Percentiles rank a stretch among this genome's conserved stretches.
These are phyloP conservation scores for Aspergillus nidulans DNA, from an alignment of 495 filamentous ascomycete species.

Conservation along the genomic window DNA sequence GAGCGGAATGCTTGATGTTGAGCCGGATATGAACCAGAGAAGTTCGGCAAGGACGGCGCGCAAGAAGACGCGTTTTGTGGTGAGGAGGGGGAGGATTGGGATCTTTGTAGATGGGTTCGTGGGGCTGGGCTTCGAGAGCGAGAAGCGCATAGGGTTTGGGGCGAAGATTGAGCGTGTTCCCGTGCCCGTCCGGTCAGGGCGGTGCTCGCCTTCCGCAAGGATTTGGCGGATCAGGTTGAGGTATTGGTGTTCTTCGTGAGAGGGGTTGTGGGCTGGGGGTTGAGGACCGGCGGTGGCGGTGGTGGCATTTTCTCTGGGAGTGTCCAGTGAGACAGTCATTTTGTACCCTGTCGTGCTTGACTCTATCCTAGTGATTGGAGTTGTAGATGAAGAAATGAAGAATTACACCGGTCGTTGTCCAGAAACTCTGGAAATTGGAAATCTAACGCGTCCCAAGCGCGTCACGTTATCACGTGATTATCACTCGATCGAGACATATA, in stretches of 20 bases:
- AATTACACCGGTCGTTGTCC: neutral
- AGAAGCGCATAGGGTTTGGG: conserved; percentile 79
- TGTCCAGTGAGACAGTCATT: conserved; percentile 17
- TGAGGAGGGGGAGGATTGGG: conserved; percentile 82
- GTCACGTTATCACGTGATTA: conserved; percentile 26
- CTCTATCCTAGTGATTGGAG: neutral
- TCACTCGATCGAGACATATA: neutral
- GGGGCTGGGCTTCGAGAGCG: conserved; percentile 56
- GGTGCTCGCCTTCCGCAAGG: conserved; percentile 68
- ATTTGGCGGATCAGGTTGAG: conserved; percentile 72
- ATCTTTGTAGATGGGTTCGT: conserved; percentile 32
- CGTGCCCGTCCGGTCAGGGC: conserved; percentile 87
- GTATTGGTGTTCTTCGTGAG: conserved; percentile 74
- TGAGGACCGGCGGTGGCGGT: conserved; percentile 7
- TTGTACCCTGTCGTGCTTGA: neutral
- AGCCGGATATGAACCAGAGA: conserved; percentile 90
- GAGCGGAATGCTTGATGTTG: conserved; percentile 71
- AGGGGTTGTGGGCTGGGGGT: conserved; percentile 19
- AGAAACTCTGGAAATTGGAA: neutral
- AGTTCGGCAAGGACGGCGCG: conserved; percentile 90
- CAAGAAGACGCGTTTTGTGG: conserved; percentile 93
- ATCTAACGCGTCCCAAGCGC: conserved; percentile 13
- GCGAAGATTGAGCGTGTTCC: conserved; percentile 88
- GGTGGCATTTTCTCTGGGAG: conserved; percentile 10
- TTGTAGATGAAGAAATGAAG: neutral